Conservation (phyloP, 441 rosid species). For the Hypseocharis bilobata region DNA sequence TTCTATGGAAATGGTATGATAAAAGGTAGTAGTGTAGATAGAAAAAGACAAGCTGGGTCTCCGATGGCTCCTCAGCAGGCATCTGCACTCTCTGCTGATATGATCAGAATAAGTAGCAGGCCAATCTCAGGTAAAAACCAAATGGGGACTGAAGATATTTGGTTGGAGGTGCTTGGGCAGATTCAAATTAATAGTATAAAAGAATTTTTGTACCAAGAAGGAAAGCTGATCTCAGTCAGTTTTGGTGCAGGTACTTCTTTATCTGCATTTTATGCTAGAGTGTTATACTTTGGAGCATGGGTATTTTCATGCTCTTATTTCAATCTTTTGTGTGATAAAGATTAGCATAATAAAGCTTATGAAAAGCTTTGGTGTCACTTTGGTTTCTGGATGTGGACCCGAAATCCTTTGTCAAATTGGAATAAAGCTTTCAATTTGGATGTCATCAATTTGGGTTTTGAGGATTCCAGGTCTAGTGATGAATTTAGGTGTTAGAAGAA, state of each 20-base stretch:
- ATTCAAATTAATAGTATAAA: constrained; percentile 43
- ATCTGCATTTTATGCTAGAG: background rate
- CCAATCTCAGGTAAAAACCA: constrained; percentile 33
- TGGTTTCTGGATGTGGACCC: background rate
- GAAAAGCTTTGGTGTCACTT: background rate
- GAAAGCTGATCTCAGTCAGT: constrained; percentile 67
- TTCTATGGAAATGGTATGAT: constrained; percentile 27
- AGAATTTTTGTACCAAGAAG: constrained; percentile 78
- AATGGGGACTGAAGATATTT: constrained; percentile 57
- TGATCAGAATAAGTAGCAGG: constrained; percentile 28
- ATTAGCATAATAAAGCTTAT: background rate
- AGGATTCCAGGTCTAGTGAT: background rate
- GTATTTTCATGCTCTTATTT: background rate
- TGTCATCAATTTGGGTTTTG: background rate
- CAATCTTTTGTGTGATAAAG: no score
- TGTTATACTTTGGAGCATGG: background rate
- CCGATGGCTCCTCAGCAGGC: constrained; percentile 36
- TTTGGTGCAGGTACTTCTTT: constrained; percentile 65
- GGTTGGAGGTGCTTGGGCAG: constrained; percentile 73
- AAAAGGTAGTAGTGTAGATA: constrained; percentile 26
- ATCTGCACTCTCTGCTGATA: no score
- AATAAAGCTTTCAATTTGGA: background rate
- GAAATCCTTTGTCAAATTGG: background rate
- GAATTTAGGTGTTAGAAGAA: background rate
- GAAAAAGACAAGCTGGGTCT: constrained; percentile 35